Percentiles rank a stretch among this genome's conserved stretches.
phyloP scores from a whole-genome alignment of 2,329 filamentous ascomycete genomes.

The Pseudogymnoascus sp. region DNA sequence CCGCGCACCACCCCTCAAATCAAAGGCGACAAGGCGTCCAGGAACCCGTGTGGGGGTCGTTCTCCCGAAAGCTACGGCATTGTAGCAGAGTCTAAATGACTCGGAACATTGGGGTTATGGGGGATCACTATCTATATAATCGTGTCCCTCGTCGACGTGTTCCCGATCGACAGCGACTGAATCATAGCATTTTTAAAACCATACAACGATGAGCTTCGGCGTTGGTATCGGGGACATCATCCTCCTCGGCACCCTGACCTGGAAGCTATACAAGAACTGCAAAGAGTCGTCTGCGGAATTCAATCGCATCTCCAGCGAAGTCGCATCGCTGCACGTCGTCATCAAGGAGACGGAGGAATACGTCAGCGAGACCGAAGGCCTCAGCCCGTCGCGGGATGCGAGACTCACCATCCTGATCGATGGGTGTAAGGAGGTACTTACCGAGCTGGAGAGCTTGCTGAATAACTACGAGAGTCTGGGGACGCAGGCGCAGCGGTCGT shows the following conservation, averaged over 20 bases:
- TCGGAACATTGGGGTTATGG: not conserved
- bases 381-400: conserved; percentile 18
- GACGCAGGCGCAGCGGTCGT: conserved; percentile 23
- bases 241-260: conserved; percentile 11
- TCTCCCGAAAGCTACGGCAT: not conserved
- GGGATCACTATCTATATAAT: not conserved
- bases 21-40: not conserved
- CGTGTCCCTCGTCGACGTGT: not conserved
- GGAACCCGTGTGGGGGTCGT: not conserved
- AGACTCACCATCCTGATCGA: conserved; percentile 18
- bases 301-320: conserved; percentile 20
- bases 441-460: conserved; percentile 21
- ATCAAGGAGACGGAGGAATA: conserved; percentile 24
- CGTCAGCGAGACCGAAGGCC: conserved; percentile 16
- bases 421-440: conserved; percentile 17
- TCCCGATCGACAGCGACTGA: not conserved
- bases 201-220: not conserved
- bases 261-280: conserved; percentile 23
- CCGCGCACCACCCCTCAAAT: not conserved
- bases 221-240: conserved; percentile 11
- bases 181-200: not conserved
- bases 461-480: conserved; percentile 21
- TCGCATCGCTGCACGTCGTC: conserved; percentile 23
- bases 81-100: not conserved
- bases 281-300: conserved; percentile 25